Evolutionary conservation across 495 filamentous ascomycete species (phyloP), one percentile per base, ranked within the genome.

Genomic region (Aspergillus incahuasiensis): DNA sequence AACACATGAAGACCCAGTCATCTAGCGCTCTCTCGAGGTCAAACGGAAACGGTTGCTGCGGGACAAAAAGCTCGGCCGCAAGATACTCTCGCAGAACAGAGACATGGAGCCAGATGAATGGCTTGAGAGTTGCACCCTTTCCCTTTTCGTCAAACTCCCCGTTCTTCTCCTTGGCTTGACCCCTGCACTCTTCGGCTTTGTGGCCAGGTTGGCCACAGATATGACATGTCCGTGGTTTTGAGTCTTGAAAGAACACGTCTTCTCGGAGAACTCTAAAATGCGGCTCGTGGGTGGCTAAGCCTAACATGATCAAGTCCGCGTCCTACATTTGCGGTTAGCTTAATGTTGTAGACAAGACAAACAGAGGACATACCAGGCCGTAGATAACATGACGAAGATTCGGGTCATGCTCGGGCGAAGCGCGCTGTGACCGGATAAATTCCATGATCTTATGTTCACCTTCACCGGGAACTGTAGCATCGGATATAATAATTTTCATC

Each of bases 1-100:
- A 99, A 76, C 94, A 99, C 92, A 99, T 96, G 71, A 99, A 99
- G 15, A 99, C 90, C 94, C 95, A 97, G 70, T 99, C 94, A 75
- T 99, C 94, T 52, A 99, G 78, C n/a, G 95, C 94, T 60, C 94
- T 82, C 67, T 99, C 94, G 25, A 97, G 76, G 68, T 99, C 90
- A 64, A 89, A 90, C 60, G 83, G 84, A 58, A 91, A 90, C 43
- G 86, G 84, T 48, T 90, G 89, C 30, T 81, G 78, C 40, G 89
- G 88, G 25, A 96, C 84, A 61, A 88, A 78, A 54, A 99, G 82
- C 69, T 99, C 94, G 49, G 85, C 86, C 57, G 85, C 90, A 52
- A 99, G 81, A 68, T 99, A 99, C 71, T 99, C 94, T 63, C 94
- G 81, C 42, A 99, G 76, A 51, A 96, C 78, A 22, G 86, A 86